Base-by-base conservation (phyloP, 2,329 filamentous ascomycete genomes). In the Trichoderma atrobrunneum region DNA sequence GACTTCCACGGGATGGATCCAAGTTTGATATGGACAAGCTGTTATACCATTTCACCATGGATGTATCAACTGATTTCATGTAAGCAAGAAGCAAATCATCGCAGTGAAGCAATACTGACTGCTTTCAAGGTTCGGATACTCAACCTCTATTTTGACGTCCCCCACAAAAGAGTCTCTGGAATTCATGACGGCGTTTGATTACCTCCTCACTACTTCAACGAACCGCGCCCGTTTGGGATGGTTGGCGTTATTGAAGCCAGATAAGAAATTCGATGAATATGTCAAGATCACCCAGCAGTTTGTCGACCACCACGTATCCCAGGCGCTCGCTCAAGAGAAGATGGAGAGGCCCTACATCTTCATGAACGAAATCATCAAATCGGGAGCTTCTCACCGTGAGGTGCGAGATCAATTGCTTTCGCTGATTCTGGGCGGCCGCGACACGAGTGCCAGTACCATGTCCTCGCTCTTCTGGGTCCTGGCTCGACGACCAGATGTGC, bases 41-140 rank as follows among this genome's bases (percentile, higher is more conserved):
- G 14, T 89, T 93, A 77, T 90, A 91, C 76, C 85, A 86, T 77
- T 83, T 93, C 69, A 91, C 90, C 0, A 87, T 92, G 74, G 90
- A 93, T 75, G 87, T 87, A 1, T 88, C 90, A 5, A 92, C 90
- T 0, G 89, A 91, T 68, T 94, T 94, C 78, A 84, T 88, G 81
- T 84, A 60, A 80, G 80, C 74, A 24, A 32, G 14, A 43, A 26
- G 1, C 7, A 11, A 16, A 30, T 11, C 11, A 24, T 28, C 24
- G 10, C 39, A 16, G 12, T 56, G 36, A 34, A 10, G 36, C 5
- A 16, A 32, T 14, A 26, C 24, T 34, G 12, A 43, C 16, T 21
- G 14, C 26, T 63, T 65, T 71, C 39, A 70, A 83, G 75, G 76
- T 82, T 86, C 70, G 85, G 84, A 14, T 80, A 80, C 66, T 84